Conservation (phyloP, 2,329 filamentous ascomycete genomes). For the Apiospora arundinis region DNA sequence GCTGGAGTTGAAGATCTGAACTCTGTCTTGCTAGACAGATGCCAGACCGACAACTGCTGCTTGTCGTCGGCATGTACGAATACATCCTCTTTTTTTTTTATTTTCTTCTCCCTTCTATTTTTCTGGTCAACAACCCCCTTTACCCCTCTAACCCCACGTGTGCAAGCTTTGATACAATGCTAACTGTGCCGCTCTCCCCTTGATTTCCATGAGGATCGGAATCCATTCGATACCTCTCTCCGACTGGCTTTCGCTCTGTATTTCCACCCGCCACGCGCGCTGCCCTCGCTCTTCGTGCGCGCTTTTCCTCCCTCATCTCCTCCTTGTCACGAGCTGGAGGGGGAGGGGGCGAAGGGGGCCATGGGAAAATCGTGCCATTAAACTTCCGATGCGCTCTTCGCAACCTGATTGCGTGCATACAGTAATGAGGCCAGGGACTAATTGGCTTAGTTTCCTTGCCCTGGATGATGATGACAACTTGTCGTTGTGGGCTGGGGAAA, state of each 20-base stretch:
- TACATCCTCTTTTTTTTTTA: not conserved
- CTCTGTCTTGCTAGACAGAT: conserved; percentile 11
- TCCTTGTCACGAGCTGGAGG: not conserved
- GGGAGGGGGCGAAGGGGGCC: not conserved
- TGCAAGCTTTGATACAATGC: conserved; percentile 10
- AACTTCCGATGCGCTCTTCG: not conserved
- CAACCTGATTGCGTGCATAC: conserved; percentile 17
- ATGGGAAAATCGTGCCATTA: not conserved
- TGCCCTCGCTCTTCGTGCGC: not conserved
- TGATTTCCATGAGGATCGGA: not conserved
- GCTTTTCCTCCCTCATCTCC: not conserved
- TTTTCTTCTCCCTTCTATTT: not conserved
- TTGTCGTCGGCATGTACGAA: not conserved
- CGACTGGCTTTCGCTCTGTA: conserved; percentile 1
- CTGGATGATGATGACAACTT: conserved; percentile 10
- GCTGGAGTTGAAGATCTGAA: conserved; percentile 9
- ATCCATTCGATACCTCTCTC: not conserved
- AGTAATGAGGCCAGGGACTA: not conserved
- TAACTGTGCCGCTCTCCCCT: not conserved
- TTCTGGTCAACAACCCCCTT: too few species aligned
- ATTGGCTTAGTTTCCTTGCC: not conserved
- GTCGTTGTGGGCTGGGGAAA: not conserved
- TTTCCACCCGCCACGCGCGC: not conserved
- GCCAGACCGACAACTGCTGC: conserved; percentile 11
- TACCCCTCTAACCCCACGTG: conserved; percentile 11